phyloP scores from a whole-genome alignment of 345 rosid species.

The Microthlaspi erraticum region DNA sequence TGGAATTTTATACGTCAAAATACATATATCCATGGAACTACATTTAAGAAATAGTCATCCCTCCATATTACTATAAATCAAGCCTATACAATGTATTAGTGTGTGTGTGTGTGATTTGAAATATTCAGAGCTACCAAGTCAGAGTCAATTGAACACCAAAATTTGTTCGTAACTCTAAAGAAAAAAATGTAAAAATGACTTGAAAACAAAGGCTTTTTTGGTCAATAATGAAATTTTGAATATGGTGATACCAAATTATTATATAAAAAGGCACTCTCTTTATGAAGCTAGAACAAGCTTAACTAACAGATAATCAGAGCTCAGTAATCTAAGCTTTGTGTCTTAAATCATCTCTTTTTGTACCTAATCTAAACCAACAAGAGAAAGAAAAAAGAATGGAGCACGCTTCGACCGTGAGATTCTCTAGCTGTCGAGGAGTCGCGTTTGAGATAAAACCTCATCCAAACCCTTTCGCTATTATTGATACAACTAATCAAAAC shows the following conservation, averaged over 20 bases:
- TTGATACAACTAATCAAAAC: slow-evolving; percentile 13
- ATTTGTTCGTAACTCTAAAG: neutral
- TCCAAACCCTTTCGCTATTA: slow-evolving; percentile 52
- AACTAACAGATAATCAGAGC: slow-evolving; percentile 5
- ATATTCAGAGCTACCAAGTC: slow-evolving; percentile 17
- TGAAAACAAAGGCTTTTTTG: slow-evolving; percentile 5
- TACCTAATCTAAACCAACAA: neutral
- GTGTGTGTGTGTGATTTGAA: slow-evolving; percentile 23
- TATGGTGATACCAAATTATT: slow-evolving; percentile 4
- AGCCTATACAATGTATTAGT: neutral
- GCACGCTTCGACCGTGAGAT: slow-evolving; percentile 50
- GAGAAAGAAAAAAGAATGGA: slow-evolving; percentile 41
- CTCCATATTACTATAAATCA: neutral
- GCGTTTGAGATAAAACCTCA: slow-evolving; percentile 69
- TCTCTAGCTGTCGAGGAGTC: slow-evolving; percentile 76
- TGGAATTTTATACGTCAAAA: neutral
- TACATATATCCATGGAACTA: neutral
- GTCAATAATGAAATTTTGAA: slow-evolving; percentile 28
- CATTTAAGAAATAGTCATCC: neutral
- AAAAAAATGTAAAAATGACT: neutral
- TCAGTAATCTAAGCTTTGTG: slow-evolving; percentile 7
- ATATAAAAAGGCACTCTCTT: slow-evolving; percentile 29
- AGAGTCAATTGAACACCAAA: slow-evolving; percentile 18
- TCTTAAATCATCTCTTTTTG: neutral
- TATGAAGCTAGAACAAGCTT: slow-evolving; percentile 15